Evolutionary conservation across 345 rosid species (phyloP).

Genomic region (Laguncularia racemosa): DNA sequence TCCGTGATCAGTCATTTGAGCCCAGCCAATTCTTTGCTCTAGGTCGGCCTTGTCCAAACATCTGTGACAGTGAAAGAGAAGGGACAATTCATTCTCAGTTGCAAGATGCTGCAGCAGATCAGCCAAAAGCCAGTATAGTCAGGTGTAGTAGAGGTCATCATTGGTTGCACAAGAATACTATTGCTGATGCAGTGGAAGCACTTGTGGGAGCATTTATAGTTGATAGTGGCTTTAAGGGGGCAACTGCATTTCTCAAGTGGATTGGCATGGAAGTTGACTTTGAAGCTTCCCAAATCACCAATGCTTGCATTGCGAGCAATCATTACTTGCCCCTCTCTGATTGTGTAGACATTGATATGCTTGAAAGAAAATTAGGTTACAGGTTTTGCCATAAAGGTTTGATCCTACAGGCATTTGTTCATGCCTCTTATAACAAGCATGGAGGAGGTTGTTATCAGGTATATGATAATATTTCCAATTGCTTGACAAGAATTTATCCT

Average conservation of each 20-base stretch:
- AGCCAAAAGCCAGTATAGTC: slow-evolving; percentile 32
- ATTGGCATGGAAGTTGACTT: slow-evolving; percentile 67
- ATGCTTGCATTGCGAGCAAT: slow-evolving; percentile 48
- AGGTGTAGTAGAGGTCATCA: slow-evolving; percentile 82
- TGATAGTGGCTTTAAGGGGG: slow-evolving; percentile 86
- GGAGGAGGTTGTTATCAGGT: slow-evolving; percentile 99
- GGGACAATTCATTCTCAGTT: slow-evolving; percentile 31
- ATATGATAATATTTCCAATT: not conserved
- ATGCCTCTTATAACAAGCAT: slow-evolving; percentile 75
- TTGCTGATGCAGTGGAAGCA: slow-evolving; percentile 91
- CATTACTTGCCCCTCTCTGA: slow-evolving; percentile 46
- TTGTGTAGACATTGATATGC: slow-evolving; percentile 30
- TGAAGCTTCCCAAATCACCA: slow-evolving; percentile 41
- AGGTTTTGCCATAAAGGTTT: slow-evolving; percentile 66
- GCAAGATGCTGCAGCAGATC: slow-evolving; percentile 15
- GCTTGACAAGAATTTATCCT: not conserved
- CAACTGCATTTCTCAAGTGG: slow-evolving; percentile 83
- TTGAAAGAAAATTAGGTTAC: slow-evolving; percentile 46
- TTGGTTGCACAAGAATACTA: slow-evolving; percentile 73
- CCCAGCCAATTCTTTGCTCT: slow-evolving; percentile 74
- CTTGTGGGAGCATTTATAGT: slow-evolving; percentile 89
- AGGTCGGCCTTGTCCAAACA: slow-evolving; percentile 59
- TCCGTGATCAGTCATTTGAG: slow-evolving; percentile 81
- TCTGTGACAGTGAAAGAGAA: slow-evolving; percentile 44
- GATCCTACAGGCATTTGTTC: slow-evolving; percentile 78